phyloP scores from a whole-genome alignment of 306 rosid genomes.

The Trifolium pratense region DNA sequence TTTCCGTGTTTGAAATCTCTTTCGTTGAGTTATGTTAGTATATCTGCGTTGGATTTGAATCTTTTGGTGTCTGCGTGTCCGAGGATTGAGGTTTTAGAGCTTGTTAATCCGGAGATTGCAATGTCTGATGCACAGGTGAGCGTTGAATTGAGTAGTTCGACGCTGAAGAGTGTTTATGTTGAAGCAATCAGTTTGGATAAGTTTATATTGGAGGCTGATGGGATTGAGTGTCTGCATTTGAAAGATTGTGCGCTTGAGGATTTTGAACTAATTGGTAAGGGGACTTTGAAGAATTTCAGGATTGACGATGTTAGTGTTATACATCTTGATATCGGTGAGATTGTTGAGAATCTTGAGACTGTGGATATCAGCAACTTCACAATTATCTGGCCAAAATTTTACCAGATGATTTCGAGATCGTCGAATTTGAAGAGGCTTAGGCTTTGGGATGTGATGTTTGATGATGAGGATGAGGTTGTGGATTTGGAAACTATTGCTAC shows the following conservation, averaged over 20 bases:
- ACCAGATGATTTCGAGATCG: slow-evolving; percentile 55
- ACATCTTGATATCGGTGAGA: slow-evolving; percentile 62
- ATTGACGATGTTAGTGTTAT: slow-evolving; percentile 58
- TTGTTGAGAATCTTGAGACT: slow-evolving; percentile 51
- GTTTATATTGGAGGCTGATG: slow-evolving; percentile 57
- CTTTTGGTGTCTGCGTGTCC: slow-evolving; percentile 74
- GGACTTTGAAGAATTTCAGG: slow-evolving; percentile 56
- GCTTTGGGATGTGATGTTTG: slow-evolving; percentile 61
- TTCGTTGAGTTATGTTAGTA: slow-evolving; percentile 61
- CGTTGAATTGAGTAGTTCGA: slow-evolving; percentile 61
- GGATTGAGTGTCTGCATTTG: slow-evolving; percentile 53
- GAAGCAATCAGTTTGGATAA: slow-evolving; percentile 74
- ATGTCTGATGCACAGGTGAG: slow-evolving; percentile 67
- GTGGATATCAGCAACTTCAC: slow-evolving; percentile 61
- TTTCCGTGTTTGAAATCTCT: slow-evolving; percentile 77
- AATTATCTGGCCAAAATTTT: slow-evolving; percentile 56
- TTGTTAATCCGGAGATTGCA: slow-evolving; percentile 70
- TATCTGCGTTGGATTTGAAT: slow-evolving; percentile 77
- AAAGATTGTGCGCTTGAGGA: slow-evolving; percentile 58
- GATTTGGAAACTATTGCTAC: slow-evolving; percentile 56
- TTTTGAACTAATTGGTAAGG: slow-evolving; percentile 58
- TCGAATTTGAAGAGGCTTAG: slow-evolving; percentile 49
- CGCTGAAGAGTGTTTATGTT: slow-evolving; percentile 68
- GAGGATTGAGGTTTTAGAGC: slow-evolving; percentile 60
- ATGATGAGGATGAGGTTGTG: slow-evolving; percentile 60